These are phyloP conservation scores for Pulveroboletus sp. DNA, from an alignment of 768 basidiomycete species.

Conservation along the genomic window DNA sequence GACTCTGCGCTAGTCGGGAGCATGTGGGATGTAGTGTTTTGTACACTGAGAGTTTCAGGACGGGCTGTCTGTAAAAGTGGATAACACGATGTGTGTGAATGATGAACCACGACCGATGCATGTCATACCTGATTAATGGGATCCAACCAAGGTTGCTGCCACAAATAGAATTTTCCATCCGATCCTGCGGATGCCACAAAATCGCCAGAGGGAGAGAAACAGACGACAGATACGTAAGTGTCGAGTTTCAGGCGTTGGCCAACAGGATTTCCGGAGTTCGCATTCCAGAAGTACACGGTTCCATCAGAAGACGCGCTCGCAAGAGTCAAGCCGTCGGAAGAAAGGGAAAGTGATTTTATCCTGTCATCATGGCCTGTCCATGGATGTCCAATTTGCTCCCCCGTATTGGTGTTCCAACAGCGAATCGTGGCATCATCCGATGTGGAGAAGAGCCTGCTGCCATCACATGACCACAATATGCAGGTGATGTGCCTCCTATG, in stretches of 20 bases:
- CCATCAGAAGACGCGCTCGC: constrained; percentile 1
- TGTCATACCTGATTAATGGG: no score
- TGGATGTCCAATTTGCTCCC: constrained; percentile 1
- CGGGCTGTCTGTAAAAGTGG: no score
- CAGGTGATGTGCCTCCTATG: no score
- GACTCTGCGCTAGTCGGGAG: no score
- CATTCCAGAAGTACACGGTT: constrained; percentile 8
- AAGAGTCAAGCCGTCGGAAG: neutral
- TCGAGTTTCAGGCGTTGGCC: neutral
- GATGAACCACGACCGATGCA: no score
- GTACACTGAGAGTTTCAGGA: no score
- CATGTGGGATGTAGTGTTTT: no score
- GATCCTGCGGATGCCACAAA: no score
- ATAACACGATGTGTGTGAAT: no score
- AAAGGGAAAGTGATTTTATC: neutral
- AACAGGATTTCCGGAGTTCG: neutral
- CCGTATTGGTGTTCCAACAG: constrained; percentile 5
- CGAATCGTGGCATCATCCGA: neutral
- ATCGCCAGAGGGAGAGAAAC: constrained; percentile 1
- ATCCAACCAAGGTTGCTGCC: no score
- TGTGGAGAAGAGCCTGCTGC: neutral
- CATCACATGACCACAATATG: constrained; percentile 6
- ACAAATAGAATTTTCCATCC: no score
- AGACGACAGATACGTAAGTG: neutral
- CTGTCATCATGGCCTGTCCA: constrained; percentile 13